Base-by-base conservation (phyloP, 2,329 filamentous ascomycete genomes). In the Lachnellula occidentalis region DNA sequence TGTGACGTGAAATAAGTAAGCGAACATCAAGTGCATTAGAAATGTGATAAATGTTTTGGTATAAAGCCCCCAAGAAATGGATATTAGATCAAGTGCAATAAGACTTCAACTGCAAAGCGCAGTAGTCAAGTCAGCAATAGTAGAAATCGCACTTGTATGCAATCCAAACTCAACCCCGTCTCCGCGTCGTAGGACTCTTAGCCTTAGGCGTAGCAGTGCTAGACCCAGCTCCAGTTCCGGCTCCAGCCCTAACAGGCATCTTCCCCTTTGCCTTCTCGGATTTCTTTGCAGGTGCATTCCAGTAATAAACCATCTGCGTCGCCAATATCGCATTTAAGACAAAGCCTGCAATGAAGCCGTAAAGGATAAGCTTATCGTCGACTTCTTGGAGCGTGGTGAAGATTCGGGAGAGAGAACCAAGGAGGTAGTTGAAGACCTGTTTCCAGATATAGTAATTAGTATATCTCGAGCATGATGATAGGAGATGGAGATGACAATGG, bases 311-410 rank as follows among this genome's bases (percentile, higher is more conserved):
- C 87, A 99, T 94, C 76, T 99, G 94, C 39, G 80, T 74, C 14
- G 92, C 92, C 55, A 99, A 78, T 54, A 99, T 80, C 55, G 85
- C 78, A 73, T 99, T 99, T 64, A 99, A 82, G n/a, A 78, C 74
- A 70, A 96, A 96, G 27, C 91, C 94, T 7, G 91, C 90, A 53
- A 97, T 75, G 78, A 95, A 97, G 49, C 92, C 88, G 74, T 95
- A 97, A 24, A 99, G 81, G 66, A 99, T 97, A 56, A 97, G 79
- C 74, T 92, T 92, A 73, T 99, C 94, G 71, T 95, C 88, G 57
- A 99, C 94, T 77, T 99, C 94, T 69, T 97, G 92, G 55, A 99
- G 77, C 8, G 95, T 99, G 34, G 94, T 99, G 74, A 96, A 99
- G 75, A 99, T 95, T 69, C 94, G 88, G 24, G 90, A 89, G 55